These are phyloP conservation scores for Megacollybia marginata DNA, from an alignment of 768 basidiomycete genomes.

Conservation along the genomic window DNA sequence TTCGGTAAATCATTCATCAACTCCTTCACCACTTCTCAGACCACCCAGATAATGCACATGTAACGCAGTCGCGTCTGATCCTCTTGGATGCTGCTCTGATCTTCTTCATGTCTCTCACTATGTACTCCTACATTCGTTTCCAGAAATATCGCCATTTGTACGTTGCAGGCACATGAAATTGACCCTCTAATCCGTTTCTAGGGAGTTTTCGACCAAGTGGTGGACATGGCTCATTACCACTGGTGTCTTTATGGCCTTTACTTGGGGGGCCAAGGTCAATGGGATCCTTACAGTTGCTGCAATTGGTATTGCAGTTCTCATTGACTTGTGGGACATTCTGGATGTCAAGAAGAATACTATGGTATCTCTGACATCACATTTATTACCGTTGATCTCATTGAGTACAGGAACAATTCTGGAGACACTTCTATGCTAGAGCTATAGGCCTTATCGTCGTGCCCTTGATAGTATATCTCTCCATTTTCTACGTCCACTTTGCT, in stretches of 20 bases:
- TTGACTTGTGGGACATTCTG: constrained; percentile 92
- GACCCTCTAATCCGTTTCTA: constrained; percentile 18
- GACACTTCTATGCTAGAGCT: constrained; percentile 82
- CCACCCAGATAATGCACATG: constrained; percentile 82
- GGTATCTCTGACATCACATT: constrained; percentile 30
- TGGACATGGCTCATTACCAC: constrained; percentile 92
- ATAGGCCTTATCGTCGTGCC: constrained; percentile 85
- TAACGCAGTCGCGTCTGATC: constrained; percentile 94
- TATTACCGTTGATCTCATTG: not conserved
- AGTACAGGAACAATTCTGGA: constrained; percentile 75
- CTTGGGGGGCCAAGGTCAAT: constrained; percentile 97
- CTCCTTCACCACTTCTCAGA: constrained; percentile 4
- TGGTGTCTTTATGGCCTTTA: constrained; percentile 90
- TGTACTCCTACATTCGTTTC: constrained; percentile 92
- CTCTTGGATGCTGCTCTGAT: constrained; percentile 90
- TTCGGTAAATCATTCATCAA: constrained; percentile 60
- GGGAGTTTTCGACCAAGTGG: constrained; percentile 87
- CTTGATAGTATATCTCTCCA: constrained; percentile 82
- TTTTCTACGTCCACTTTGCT: constrained; percentile 94
- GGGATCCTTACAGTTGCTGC: constrained; percentile 86
- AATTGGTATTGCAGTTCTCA: constrained; percentile 84
- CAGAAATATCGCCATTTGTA: constrained; percentile 88
- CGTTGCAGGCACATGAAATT: constrained; percentile 13
- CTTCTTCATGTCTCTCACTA: constrained; percentile 92
- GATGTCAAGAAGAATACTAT: constrained; percentile 74